These are phyloP conservation scores for Saxophila tyrrhenica DNA, from an alignment of 495 filamentous ascomycete genomes.

Conservation along the genomic window DNA sequence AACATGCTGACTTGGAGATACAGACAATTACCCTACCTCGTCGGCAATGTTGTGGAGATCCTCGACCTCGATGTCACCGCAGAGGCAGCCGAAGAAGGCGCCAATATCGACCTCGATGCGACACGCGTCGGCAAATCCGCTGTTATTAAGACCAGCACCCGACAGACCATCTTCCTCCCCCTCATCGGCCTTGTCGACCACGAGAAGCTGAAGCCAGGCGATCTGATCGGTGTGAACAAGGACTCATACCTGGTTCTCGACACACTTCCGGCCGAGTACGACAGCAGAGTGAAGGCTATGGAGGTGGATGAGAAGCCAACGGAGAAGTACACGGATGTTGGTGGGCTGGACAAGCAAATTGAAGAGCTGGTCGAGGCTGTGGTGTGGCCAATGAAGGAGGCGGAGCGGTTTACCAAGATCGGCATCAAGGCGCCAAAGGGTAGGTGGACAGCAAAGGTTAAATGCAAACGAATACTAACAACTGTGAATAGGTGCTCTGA, in stretches of 20 bases:
- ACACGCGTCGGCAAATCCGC: constrained; percentile 95
- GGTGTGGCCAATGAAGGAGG: constrained; percentile 99
- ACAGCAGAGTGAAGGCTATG: constrained; percentile 99
- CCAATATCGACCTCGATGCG: constrained; percentile 96
- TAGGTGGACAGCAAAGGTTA: constrained; percentile 32
- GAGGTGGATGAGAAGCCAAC: constrained; percentile 99
- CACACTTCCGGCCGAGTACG: constrained; percentile 96
- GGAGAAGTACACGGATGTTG: constrained; percentile 97
- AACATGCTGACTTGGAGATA: neutral
- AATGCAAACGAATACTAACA: neutral
- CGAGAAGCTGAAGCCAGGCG: constrained; percentile 80
- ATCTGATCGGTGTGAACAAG: constrained; percentile 98
- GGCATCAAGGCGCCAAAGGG: constrained; percentile 99
- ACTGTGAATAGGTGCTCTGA: constrained; percentile 61
- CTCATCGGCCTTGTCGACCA: constrained; percentile 96
- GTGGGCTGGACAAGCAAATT: constrained; percentile 97
- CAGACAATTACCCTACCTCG: constrained; percentile 95
- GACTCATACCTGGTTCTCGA: constrained; percentile 98
- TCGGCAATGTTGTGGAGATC: constrained; percentile 95
- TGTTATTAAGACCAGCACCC: constrained; percentile 98
- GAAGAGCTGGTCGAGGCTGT: constrained; percentile 99
- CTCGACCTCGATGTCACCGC: constrained; percentile 93
- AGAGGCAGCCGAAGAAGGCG: constrained; percentile 91
- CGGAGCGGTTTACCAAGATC: constrained; percentile 97
- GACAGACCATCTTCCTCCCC: constrained; percentile 97